Conservation (phyloP, 345 rosid genomes). For the Melastoma malabathricum region DNA sequence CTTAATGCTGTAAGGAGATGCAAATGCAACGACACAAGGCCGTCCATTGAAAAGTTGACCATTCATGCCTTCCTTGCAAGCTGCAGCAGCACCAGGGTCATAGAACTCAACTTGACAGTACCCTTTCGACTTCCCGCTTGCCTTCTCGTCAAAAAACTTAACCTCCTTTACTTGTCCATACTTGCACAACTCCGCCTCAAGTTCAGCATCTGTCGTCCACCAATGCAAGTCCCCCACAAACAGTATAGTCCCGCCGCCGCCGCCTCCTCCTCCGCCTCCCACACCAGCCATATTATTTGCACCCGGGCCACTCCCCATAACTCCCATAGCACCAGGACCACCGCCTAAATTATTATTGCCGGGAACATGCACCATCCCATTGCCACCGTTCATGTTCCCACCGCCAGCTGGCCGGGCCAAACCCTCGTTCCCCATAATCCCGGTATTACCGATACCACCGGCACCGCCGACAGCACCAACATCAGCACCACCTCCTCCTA, state of each 20-base stretch:
- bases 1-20: slow-evolving; percentile 51
- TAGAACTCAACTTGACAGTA: slow-evolving; percentile 82
- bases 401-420: slow-evolving; percentile 27
- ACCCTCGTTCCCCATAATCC: slow-evolving; percentile 18
- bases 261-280: slow-evolving; percentile 12
- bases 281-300: slow-evolving; percentile 3
- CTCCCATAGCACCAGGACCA: slow-evolving; percentile 11
- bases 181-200: slow-evolving; percentile 50
- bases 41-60: slow-evolving; percentile 62
- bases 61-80: slow-evolving; percentile 75
- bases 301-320: slow-evolving; percentile 8
- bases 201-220: slow-evolving; percentile 89
- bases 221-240: slow-evolving; percentile 86
- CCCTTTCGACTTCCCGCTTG: slow-evolving; percentile 81
- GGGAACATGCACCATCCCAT: slow-evolving; percentile 15
- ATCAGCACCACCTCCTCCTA: neutral
- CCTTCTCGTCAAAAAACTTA: slow-evolving; percentile 81
- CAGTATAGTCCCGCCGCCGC: slow-evolving; percentile 38
- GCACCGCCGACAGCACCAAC: slow-evolving; percentile 2
- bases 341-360: slow-evolving; percentile 17
- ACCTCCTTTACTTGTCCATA: slow-evolving; percentile 67
- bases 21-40: slow-evolving; percentile 71
- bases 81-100: slow-evolving; percentile 49
- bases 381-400: slow-evolving; percentile 20
- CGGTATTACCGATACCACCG: slow-evolving; percentile 7